phyloP scores from a whole-genome alignment of 495 filamentous ascomycete genomes.

The Penicillium coffeae region DNA sequence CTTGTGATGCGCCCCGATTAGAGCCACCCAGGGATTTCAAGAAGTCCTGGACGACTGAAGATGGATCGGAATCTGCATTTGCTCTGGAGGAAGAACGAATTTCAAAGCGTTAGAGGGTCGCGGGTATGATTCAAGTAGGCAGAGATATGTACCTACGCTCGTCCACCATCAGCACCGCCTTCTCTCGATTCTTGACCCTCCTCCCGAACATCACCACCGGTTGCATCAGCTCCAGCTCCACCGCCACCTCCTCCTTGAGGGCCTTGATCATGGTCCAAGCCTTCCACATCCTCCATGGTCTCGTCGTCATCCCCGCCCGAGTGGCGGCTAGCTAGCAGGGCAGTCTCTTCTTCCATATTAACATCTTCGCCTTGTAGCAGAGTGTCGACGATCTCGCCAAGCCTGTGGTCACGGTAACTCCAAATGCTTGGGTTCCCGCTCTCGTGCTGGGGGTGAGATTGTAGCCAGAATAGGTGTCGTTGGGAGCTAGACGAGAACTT shows the following conservation, averaged over 20 bases:
- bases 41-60: constrained; percentile 74
- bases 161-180: constrained; percentile 90
- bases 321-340: constrained; percentile 49
- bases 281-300: constrained; percentile 81
- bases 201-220: constrained; percentile 83
- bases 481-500: constrained; percentile 93
- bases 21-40: constrained; percentile 71
- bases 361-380: constrained; percentile 88
- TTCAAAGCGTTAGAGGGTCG: constrained; percentile 4
- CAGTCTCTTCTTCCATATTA: constrained; percentile 73
- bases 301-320: constrained; percentile 64
- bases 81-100: constrained; percentile 27
- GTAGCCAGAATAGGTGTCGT: constrained; percentile 93
- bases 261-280: constrained; percentile 50
- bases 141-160: constrained; percentile 90
- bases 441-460: constrained; percentile 77
- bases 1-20: constrained; percentile 42
- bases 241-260: constrained; percentile 61
- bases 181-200: constrained; percentile 85
- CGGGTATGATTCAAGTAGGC: constrained; percentile 6
- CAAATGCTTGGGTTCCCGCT: constrained; percentile 71
- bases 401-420: constrained; percentile 72
- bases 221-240: constrained; percentile 79
- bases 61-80: constrained; percentile 50
- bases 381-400: constrained; percentile 79